Percentiles rank a stretch among this genome's conserved stretches.
These are phyloP conservation scores for Luffa aegyptiaca DNA, from an alignment of 306 rosid genomes.

Conservation along the genomic window DNA sequence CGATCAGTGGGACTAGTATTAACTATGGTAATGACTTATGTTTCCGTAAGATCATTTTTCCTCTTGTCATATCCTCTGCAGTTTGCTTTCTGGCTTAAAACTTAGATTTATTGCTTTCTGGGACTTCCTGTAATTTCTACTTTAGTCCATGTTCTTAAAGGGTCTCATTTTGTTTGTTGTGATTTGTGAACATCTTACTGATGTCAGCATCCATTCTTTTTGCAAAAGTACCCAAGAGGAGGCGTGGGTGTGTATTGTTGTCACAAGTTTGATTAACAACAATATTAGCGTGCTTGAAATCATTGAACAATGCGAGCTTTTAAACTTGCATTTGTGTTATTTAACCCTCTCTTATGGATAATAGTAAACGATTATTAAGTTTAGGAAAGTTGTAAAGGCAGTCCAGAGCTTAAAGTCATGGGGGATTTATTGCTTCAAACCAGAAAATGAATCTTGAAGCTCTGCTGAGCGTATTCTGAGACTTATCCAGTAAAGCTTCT, in stretches of 20 bases:
- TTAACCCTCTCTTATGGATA: not conserved
- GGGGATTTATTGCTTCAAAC: not conserved
- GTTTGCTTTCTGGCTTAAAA: not conserved
- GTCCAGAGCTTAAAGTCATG: not conserved
- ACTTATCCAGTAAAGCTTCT: not conserved
- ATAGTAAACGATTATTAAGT: not conserved
- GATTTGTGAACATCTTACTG: not conserved
- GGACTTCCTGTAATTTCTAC: not conserved
- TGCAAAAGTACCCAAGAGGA: not conserved
- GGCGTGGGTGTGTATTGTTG: not conserved
- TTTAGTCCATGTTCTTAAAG: not conserved
- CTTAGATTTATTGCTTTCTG: slow-evolving; percentile 1
- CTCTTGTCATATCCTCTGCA: not conserved
- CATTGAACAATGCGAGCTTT: not conserved
- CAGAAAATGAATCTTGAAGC: slow-evolving; percentile 6
- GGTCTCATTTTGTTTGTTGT: not conserved
- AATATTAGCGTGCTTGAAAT: not conserved
- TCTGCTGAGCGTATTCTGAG: not conserved
- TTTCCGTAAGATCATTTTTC: slow-evolving; percentile 1
- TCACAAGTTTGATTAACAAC: not conserved
- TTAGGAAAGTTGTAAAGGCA: not conserved
- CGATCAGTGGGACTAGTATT: slow-evolving; percentile 71
- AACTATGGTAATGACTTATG: slow-evolving; percentile 54
- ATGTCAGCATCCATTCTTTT: not conserved
- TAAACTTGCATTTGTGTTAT: not conserved